Evolutionary conservation across 1,139 yeast genomes (phyloP), one percentile per base, ranked within the genome.

Genomic region (Suhomyces kunorum): DNA sequence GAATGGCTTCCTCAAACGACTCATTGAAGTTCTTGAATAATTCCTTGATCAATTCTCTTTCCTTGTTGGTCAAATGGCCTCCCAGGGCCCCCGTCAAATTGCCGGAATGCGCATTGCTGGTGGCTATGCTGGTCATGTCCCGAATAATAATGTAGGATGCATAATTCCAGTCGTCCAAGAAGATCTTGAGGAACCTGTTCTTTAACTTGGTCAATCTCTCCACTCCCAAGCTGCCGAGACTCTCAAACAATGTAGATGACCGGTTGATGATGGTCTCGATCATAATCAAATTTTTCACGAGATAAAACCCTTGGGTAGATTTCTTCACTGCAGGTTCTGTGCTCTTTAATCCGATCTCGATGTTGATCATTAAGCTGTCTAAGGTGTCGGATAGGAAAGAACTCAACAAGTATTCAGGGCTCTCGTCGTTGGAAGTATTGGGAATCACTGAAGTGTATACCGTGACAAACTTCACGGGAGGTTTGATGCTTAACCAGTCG

Each of bases 11-110:
- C 45, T 88, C 96, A 56, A 88, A 86, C 38, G 90, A 87, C 22
- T 81, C 80, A 54, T 92, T 90, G 65, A 92, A 90, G 42, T 71
- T 78, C 50, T 76, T 78, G 68, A 89, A 90, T 55, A 87, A 81
- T 45, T 92, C 97, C 56, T 92, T 94, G 43, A 90, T 80, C 42
- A 76, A 80, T 38, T 89, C 97, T 47, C 81, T 80, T 49, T 90
- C 95, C 55, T 89, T 90, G 25, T 78, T 74, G 4, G 81, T 64
- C 42, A 68, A 47, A 36, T 62, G 57, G 2, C 55, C 54, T 14
- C 45, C 45, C 26, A 20, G 22, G 3, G 53, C 57, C 34, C 52
- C 46, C n/a, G 61, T 48, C 14, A 59, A 47, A 42, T 70, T 66
- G 26, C 74, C 74, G 16, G 73, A 71, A 33, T 54, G 58, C 2